Percentiles rank a stretch among this genome's conserved stretches.
Conservation (phyloP, 352 stramenopile species). For the Globisporangium echinulatum region DNA sequence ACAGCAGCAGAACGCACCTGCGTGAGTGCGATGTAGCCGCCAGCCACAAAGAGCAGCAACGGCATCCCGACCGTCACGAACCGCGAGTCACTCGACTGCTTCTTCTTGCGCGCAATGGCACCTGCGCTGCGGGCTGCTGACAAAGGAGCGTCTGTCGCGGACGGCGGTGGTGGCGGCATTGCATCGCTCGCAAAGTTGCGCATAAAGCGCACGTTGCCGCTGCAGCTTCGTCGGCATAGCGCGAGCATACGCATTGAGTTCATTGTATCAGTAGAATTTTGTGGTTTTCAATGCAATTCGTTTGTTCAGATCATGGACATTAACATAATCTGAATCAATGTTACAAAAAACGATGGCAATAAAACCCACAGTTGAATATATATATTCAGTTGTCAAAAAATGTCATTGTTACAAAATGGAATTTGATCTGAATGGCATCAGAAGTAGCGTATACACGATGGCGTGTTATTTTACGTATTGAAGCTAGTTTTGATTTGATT, state of each 20-base stretch:
- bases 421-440: background rate
- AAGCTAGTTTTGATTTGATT: too few relatives aligned
- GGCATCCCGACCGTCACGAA: slow-evolving; percentile 70
- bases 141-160: background rate
- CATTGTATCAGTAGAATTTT: background rate
- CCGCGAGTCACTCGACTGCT: slow-evolving; percentile 45
- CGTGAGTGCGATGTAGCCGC: slow-evolving; percentile 65
- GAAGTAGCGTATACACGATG: too few relatives aligned
- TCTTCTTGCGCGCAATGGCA: slow-evolving; percentile 21
- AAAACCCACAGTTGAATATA: too few relatives aligned
- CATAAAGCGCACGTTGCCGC: background rate
- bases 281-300: background rate
- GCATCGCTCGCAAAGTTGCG: slow-evolving; percentile 6
- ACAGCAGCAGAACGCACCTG: slow-evolving; percentile 33
- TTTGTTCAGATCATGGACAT: background rate
- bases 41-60: slow-evolving; percentile 78
- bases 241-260: too few relatives aligned
- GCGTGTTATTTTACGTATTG: too few relatives aligned
- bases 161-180: background rate
- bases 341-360: too few relatives aligned
- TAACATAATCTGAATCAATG: too few relatives aligned
- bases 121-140: slow-evolving; percentile 10
- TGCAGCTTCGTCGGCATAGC: background rate
- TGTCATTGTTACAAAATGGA: background rate
- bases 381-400: background rate